Evolutionary conservation across 495 filamentous ascomycete species (phyloP).

Genomic region (Neurospora tetrasperma): DNA sequence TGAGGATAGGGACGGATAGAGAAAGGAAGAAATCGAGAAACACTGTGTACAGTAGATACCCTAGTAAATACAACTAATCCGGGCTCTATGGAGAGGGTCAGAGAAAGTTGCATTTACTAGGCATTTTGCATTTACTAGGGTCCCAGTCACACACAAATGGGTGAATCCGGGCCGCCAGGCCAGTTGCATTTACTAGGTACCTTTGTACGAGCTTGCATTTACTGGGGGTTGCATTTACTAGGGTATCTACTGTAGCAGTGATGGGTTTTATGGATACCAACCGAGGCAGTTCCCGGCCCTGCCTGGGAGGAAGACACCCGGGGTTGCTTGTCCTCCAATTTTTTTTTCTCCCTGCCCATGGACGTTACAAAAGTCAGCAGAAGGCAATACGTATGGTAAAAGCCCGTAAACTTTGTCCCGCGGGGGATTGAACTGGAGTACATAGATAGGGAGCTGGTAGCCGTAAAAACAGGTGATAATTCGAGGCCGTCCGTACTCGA

Average conservation of each 20-base stretch:
- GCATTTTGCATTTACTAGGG: neutral
- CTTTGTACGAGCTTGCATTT: too few relatives aligned
- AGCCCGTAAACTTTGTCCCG: too few relatives aligned
- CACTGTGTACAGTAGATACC: neutral
- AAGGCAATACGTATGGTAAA: neutral
- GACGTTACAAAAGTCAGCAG: neutral
- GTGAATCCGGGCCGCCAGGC: too few relatives aligned
- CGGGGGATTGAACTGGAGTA: too few relatives aligned
- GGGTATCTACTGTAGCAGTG: too few relatives aligned
- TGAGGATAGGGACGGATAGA: neutral
- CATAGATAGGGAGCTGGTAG: neutral
- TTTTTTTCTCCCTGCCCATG: neutral
- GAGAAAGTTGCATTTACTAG: neutral
- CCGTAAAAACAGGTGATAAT: neutral
- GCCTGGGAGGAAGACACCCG: neutral
- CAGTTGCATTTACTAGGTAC: too few relatives aligned
- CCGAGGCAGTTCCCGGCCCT: neutral
- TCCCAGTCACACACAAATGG: neutral
- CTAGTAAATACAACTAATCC: neutral
- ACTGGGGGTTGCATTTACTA: too few relatives aligned
- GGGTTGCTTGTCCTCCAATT: neutral
- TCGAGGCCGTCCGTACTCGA: neutral
- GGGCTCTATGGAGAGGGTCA: neutral
- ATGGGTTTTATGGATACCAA: neutral
- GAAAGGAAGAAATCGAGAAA: neutral